These are phyloP conservation scores for Trichoderma atroviride DNA, from an alignment of 2,329 filamentous ascomycete species.

Conservation along the genomic window DNA sequence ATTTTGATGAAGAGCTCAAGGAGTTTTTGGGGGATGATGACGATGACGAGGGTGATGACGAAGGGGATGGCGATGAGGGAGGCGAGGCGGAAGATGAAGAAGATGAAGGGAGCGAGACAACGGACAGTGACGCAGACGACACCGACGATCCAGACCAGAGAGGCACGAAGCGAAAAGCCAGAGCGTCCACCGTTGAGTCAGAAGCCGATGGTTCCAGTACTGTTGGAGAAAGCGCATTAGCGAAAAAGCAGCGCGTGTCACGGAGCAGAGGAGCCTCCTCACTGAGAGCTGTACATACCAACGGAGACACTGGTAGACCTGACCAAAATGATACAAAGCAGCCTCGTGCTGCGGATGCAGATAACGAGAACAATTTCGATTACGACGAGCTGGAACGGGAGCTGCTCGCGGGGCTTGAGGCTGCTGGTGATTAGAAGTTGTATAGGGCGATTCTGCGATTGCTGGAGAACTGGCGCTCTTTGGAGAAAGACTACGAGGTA, in stretches of 20 bases:
- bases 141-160: slow-evolving; percentile 35
- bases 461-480: neutral
- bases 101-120: slow-evolving; percentile 31
- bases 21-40: slow-evolving; percentile 69
- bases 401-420: slow-evolving; percentile 62
- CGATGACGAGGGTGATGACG: slow-evolving; percentile 41
- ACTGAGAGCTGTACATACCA: slow-evolving; percentile 50
- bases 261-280: slow-evolving; percentile 50
- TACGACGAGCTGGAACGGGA: slow-evolving; percentile 65
- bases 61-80: slow-evolving; percentile 28
- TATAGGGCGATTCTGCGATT: slow-evolving; percentile 34
- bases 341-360: slow-evolving; percentile 14
- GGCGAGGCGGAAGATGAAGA: slow-evolving; percentile 28
- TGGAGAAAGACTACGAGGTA: neutral
- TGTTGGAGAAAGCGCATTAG: slow-evolving; percentile 44
- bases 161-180: slow-evolving; percentile 41
- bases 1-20: slow-evolving; percentile 70
- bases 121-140: slow-evolving; percentile 37
- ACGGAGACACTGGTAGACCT: slow-evolving; percentile 40
- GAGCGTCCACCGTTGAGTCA: slow-evolving; percentile 38
- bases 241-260: slow-evolving; percentile 56
- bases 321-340: neutral
- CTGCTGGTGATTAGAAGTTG: slow-evolving; percentile 37
- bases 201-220: slow-evolving; percentile 39
- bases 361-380: slow-evolving; percentile 47